Conservation (phyloP, 1,284 basidiomycete genomes). For the Amylostereum areolatum region DNA sequence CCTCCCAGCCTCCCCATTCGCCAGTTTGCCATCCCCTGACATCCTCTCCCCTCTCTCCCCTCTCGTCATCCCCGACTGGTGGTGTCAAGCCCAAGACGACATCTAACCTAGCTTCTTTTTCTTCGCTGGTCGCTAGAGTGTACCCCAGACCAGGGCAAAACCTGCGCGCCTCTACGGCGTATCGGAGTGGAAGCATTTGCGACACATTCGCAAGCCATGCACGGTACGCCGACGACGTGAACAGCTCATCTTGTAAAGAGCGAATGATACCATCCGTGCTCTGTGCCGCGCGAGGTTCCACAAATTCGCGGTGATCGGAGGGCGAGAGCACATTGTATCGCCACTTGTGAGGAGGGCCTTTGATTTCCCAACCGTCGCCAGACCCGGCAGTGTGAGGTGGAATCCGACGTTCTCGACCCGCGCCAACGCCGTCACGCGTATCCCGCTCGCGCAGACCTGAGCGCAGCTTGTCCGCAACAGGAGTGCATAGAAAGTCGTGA, state of each 20-base stretch:
- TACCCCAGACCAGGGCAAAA: slow-evolving; percentile 95
- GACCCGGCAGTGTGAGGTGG: slow-evolving; percentile 61
- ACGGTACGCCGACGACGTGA: slow-evolving; percentile 83
- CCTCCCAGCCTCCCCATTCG: slow-evolving; percentile 94
- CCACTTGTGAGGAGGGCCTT: slow-evolving; percentile 92
- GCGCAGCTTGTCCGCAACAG: slow-evolving; percentile 66
- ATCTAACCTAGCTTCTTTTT: slow-evolving; percentile 79
- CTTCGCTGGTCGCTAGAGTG: slow-evolving; percentile 88
- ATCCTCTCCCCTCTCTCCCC: slow-evolving; percentile 29
- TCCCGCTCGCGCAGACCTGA: slow-evolving; percentile 63
- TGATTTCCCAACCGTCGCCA: slow-evolving; percentile 61
- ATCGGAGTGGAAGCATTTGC: slow-evolving; percentile 68
- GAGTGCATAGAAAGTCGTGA: slow-evolving; percentile 75
- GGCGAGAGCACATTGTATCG: slow-evolving; percentile 71
- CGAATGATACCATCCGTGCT: slow-evolving; percentile 54
- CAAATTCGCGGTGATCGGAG: slow-evolving; percentile 17
- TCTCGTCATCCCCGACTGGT: slow-evolving; percentile 35
- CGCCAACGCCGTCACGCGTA: slow-evolving; percentile 58
- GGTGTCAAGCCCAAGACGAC: slow-evolving; percentile 90
- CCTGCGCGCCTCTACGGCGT: slow-evolving; percentile 74
- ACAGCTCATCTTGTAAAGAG: slow-evolving; percentile 66
- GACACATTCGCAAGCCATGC: slow-evolving; percentile 85
- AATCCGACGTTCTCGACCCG: slow-evolving; percentile 41
- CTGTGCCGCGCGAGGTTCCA: slow-evolving; percentile 45
- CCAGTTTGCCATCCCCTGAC: slow-evolving; percentile 65